phyloP scores from a whole-genome alignment of 331 rosid genomes.

The Prunus yedoensis region DNA sequence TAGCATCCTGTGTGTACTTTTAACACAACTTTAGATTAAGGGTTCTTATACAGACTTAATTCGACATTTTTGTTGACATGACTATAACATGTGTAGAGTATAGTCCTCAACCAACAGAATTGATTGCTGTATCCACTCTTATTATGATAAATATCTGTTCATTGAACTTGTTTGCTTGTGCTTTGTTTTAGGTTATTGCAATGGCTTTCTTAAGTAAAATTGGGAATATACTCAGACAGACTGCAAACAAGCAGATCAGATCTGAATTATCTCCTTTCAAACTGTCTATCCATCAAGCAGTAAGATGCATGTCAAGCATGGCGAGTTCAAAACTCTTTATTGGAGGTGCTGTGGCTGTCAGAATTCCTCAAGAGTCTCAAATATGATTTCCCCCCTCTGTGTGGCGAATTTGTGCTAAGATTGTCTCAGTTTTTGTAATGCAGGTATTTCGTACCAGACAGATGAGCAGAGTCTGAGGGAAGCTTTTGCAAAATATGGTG shows the following conservation, averaged over 20 bases:
- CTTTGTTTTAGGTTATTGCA: slow-evolving; percentile 33
- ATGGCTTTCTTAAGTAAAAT: slow-evolving; percentile 82
- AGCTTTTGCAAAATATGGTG: slow-evolving; percentile 70
- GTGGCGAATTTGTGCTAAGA: background rate
- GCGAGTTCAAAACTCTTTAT: slow-evolving; percentile 63
- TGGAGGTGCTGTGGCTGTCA: slow-evolving; percentile 50
- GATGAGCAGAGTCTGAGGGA: slow-evolving; percentile 71
- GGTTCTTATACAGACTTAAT: too few relatives aligned
- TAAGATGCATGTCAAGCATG: slow-evolving; percentile 66
- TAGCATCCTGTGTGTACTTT: background rate
- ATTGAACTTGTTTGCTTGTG: background rate
- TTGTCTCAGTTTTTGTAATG: slow-evolving; percentile 7
- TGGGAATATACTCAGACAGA: slow-evolving; percentile 65
- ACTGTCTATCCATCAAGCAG: slow-evolving; percentile 52
- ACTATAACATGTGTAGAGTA: background rate
- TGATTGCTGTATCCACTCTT: background rate
- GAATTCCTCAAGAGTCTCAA: background rate
- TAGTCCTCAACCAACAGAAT: background rate
- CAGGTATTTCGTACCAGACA: slow-evolving; percentile 64
- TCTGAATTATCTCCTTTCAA: slow-evolving; percentile 42
- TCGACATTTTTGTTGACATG: background rate
- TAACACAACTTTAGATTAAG: too few relatives aligned
- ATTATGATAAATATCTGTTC: background rate
- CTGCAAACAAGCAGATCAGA: slow-evolving; percentile 39
- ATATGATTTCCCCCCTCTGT: background rate